phyloP scores from a whole-genome alignment of 2,329 filamentous ascomycete species.

The Zasmidium citrigriseum region DNA sequence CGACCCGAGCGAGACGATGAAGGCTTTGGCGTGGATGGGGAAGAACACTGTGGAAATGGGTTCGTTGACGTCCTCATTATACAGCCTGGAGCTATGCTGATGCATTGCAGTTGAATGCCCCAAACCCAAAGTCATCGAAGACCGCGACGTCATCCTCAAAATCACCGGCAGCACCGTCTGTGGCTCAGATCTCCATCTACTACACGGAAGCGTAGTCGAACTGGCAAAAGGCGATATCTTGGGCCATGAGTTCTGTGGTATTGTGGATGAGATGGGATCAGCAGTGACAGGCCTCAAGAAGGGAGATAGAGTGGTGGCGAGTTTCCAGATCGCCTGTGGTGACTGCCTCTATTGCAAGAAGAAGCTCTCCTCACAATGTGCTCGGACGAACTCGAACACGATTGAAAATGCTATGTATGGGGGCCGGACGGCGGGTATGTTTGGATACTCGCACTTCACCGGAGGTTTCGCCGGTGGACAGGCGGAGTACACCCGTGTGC shows the following conservation, averaged over 20 bases:
- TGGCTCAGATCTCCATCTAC: conserved; percentile 62
- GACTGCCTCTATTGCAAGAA: conserved; percentile 76
- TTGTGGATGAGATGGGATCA: conserved; percentile 49
- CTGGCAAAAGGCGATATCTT: conserved; percentile 54
- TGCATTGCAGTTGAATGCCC: conserved; percentile 56
- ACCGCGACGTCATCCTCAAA: conserved; percentile 75
- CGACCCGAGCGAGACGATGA: conserved; percentile 63
- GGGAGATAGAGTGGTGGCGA: conserved; percentile 70
- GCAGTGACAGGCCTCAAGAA: conserved; percentile 46
- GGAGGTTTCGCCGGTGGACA: conserved; percentile 87
- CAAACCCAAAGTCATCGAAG: conserved; percentile 72
- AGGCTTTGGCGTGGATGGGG: conserved; percentile 78
- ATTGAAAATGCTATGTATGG: conserved; percentile 77
- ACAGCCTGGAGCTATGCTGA: not conserved
- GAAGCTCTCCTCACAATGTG: conserved; percentile 77
- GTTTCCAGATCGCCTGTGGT: conserved; percentile 77
- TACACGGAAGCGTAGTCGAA: conserved; percentile 51
- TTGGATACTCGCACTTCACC: conserved; percentile 67
- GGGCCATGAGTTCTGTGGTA: conserved; percentile 55
- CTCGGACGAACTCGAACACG: conserved; percentile 74
- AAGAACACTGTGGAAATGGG: conserved; percentile 75
- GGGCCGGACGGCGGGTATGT: conserved; percentile 67
- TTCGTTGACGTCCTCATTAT: conserved; percentile 33
- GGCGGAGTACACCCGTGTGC: conserved; percentile 82
- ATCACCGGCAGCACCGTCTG: conserved; percentile 68